Conservation (phyloP, 257 asterid genomes). For the Solanum appendiculatum region DNA sequence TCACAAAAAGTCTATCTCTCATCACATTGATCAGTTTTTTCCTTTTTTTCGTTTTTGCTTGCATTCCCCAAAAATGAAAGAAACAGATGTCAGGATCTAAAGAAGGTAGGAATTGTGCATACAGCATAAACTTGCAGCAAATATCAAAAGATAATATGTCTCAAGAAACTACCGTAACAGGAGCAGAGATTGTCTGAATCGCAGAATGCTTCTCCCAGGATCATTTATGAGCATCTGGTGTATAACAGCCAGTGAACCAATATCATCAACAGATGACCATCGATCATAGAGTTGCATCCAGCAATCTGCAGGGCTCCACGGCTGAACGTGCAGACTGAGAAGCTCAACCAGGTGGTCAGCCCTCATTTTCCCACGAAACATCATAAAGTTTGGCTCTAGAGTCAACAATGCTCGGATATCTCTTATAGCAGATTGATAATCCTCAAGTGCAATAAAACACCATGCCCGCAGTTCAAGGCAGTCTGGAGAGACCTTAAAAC, state of each 20-base stretch:
- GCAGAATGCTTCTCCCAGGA: constrained; percentile 32
- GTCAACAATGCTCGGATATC: constrained; percentile 38
- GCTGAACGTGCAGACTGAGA: constrained; percentile 18
- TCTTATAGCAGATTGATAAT: constrained; percentile 34
- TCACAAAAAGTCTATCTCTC: neutral
- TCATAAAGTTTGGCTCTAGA: constrained; percentile 33
- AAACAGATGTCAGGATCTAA: neutral
- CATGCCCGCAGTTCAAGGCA: constrained; percentile 41
- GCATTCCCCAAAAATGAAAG: neutral
- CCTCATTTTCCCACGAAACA: constrained; percentile 39
- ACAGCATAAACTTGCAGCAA: neutral
- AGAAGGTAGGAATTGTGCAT: neutral
- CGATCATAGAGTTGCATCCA: constrained; percentile 43
- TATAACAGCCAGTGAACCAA: constrained; percentile 40
- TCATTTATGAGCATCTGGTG: constrained; percentile 35
- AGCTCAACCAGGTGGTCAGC: constrained; percentile 36
- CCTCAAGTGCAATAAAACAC: constrained; percentile 31
- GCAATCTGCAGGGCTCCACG: constrained; percentile 49
- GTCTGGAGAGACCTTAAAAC: constrained; percentile 37
- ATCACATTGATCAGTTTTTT: neutral
- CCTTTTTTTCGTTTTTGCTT: neutral
- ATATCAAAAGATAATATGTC: neutral
- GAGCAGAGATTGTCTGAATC: constrained; percentile 41
- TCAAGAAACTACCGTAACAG: constrained; percentile 24
- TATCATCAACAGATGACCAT: constrained; percentile 48